Base-by-base conservation (phyloP, 495 filamentous ascomycete species). In the Xylaria curta region DNA sequence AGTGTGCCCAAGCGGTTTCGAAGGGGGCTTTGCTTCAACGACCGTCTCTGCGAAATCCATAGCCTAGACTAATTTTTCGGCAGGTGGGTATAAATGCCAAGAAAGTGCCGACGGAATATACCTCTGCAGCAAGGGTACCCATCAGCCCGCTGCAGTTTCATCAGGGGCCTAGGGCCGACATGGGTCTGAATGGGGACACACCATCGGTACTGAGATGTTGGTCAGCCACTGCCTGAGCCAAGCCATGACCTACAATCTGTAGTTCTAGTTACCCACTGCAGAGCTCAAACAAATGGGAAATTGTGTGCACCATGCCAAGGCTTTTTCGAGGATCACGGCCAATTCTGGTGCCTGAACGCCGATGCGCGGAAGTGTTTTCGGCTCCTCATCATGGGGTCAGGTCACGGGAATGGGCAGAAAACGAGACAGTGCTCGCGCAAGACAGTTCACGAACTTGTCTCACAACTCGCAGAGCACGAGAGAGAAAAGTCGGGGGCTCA, bases 41-140 rank as follows among this genome's bases (percentile, higher is more conserved):
- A 53, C 59, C 69, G 69, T 15, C 40, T 28, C 51, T 40, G 62
- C 47, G 40, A 60, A 56, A 36, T 66, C 61, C 36, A 64, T 24
- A 26, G 61, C 21, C 59, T 59, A 65, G 69, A 71, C 47, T 53
- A 42, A 40, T 24, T 21, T 65, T 38, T 64, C 51, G 49, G 46
- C 47, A 58, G 58, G 69, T 54, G 31, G 46, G 59, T 61, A 51
- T 21, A 44, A 44, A 40, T 56, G 68, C 69, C 61, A 69, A 71
- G 49, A 66, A 40, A 74, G 71, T 78, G 68, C 72, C 72, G 76
- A 72, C 74, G 76, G 76, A 72, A 76, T 74, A 76, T 72, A 72
- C 75, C 73, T 76, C 77, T 79, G 77, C 72, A 73, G 74, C 76
- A 78, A 76, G 77, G 77, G 76, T 78, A 79, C 61, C 28, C 72